Percentiles rank a stretch among this genome's conserved stretches.
Conservation (phyloP, 345 rosid species). For the Citropsis articulata region DNA sequence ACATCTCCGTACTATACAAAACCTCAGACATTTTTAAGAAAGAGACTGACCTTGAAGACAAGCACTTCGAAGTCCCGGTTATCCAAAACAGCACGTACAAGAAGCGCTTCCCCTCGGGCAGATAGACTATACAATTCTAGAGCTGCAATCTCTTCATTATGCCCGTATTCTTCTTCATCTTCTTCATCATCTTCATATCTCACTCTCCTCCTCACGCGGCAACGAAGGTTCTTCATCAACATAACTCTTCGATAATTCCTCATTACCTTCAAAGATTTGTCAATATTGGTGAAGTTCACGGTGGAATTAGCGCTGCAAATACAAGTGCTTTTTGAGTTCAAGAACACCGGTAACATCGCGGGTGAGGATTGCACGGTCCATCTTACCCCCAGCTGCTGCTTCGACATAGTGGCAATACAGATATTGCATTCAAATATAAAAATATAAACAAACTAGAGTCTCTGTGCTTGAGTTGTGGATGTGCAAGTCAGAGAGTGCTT, state of each 20-base stretch:
- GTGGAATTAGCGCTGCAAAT: background rate
- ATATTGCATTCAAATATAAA: background rate
- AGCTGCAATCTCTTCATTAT: slow-evolving; percentile 61
- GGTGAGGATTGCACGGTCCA: slow-evolving; percentile 4
- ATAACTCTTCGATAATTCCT: background rate
- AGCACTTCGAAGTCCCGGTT: slow-evolving; percentile 57
- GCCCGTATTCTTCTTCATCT: slow-evolving; percentile 37
- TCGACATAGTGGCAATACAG: slow-evolving; percentile 17
- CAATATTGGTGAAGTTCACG: background rate
- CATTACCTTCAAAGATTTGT: slow-evolving; percentile 2
- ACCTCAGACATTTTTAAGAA: no score
- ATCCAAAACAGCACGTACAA: slow-evolving; percentile 69
- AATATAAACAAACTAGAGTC: background rate
- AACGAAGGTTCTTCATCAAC: background rate
- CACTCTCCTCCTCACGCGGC: slow-evolving; percentile 45
- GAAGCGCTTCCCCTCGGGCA: slow-evolving; percentile 64
- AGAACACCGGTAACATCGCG: slow-evolving; percentile 3
- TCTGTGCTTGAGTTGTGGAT: background rate
- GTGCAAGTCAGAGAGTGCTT: background rate
- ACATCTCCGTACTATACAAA: no score
- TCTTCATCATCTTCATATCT: slow-evolving; percentile 38
- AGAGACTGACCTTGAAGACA: slow-evolving; percentile 53
- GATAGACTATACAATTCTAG: slow-evolving; percentile 62
- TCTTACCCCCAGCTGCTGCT: slow-evolving; percentile 7
- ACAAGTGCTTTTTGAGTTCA: background rate